phyloP scores from a whole-genome alignment of 345 rosid species.

The Psidium friedrichsthalianum region DNA sequence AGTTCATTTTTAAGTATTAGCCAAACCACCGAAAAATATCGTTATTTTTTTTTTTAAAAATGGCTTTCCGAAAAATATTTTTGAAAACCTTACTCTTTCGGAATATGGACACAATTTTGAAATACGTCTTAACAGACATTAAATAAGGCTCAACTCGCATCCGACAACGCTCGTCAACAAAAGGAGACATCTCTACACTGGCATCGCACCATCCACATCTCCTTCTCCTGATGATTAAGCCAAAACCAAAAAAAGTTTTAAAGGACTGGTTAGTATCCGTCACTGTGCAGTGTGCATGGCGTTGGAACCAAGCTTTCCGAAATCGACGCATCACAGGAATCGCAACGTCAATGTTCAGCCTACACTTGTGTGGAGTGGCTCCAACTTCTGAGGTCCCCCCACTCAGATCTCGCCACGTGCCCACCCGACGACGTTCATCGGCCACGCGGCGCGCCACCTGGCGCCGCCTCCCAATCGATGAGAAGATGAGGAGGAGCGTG shows the following conservation, averaged over 20 bases:
- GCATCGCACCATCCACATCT: neutral
- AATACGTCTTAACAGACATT: neutral
- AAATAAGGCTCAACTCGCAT: neutral
- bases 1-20: no score
- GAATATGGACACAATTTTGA: neutral
- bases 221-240: neutral
- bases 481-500: neutral
- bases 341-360: neutral
- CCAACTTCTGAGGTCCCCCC: neutral
- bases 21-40: no score
- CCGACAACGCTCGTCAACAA: neutral
- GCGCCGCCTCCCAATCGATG: neutral
- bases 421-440: neutral
- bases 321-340: neutral
- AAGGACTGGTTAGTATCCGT: neutral
- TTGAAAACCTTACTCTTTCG: no score
- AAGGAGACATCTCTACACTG: no score
- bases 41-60: no score
- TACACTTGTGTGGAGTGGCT: neutral
- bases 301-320: neutral
- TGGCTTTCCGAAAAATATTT: no score
- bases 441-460: neutral
- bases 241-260: neutral
- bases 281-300: neutral
- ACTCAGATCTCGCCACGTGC: neutral